phyloP scores from a whole-genome alignment of 352 stramenopile genomes.

The Globisporangium cystogenes region DNA sequence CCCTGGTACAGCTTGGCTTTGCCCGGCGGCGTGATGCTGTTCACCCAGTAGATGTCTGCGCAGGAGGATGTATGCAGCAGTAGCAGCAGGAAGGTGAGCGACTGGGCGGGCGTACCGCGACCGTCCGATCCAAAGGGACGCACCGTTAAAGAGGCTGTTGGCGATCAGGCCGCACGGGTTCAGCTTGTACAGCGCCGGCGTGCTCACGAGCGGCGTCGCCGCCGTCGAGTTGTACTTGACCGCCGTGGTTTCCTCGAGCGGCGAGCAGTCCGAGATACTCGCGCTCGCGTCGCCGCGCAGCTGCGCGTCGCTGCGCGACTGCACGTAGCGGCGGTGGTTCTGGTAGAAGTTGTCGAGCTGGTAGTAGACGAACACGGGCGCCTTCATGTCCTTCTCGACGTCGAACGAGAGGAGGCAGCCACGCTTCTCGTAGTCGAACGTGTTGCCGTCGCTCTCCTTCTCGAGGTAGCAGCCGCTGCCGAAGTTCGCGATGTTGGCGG shows the following conservation, averaged over 20 bases:
- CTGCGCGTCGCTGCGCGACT: conserved; percentile 89
- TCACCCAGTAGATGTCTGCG: conserved; percentile 87
- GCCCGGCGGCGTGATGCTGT: conserved; percentile 40
- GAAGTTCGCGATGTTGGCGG: conserved; percentile 54
- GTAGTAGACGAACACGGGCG: conserved; percentile 98
- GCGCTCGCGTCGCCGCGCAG: conserved; percentile 63
- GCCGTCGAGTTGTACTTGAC: conserved; percentile 75
- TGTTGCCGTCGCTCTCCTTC: conserved; percentile 53
- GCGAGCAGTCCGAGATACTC: conserved; percentile 76
- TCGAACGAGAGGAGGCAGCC: conserved; percentile 85
- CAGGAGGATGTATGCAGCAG: too few relatives aligned
- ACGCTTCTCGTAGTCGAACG: conserved; percentile 48
- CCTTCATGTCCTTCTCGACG: conserved; percentile 92
- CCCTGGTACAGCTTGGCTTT: conserved; percentile 57
- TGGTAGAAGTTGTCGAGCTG: conserved; percentile 99
- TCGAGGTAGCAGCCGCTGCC: conserved; percentile 57
- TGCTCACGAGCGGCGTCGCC: conserved; percentile 23
- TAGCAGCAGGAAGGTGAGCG: too few relatives aligned
- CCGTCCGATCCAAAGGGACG: not conserved
- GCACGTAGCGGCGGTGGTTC: conserved; percentile 96
- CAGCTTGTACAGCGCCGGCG: conserved; percentile 51
- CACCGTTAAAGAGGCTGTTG: conserved; percentile 98
- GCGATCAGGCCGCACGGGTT: conserved; percentile 98
- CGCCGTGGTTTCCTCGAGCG: conserved; percentile 47
- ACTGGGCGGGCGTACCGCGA: not conserved